A percentile compares a stretch with the other conserved stretches of the same genome.
Evolutionary conservation across 306 rosid species (phyloP).

Genomic region (Casuarina equisetifolia): DNA sequence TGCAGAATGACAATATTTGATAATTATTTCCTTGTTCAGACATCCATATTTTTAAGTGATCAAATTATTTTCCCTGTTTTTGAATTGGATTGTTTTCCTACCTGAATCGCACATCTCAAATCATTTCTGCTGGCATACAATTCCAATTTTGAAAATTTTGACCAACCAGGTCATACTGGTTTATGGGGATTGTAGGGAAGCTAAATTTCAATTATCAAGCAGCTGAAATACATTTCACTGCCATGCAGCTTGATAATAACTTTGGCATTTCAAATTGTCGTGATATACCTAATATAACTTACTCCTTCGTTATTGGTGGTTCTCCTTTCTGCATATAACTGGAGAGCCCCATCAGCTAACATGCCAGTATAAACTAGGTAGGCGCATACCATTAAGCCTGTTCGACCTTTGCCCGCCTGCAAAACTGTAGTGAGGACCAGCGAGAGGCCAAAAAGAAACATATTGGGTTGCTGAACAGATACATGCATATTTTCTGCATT

Average conservation of each 20-base stretch:
- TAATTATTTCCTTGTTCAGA: conserved; percentile 4
- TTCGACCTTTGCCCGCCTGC: conserved; percentile 99
- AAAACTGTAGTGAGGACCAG: conserved; percentile 24
- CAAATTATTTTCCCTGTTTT: not conserved
- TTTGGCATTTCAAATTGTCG: conserved; percentile 36
- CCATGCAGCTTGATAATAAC: not conserved
- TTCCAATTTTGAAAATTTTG: not conserved
- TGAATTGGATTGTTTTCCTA: not conserved
- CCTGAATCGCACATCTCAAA: not conserved
- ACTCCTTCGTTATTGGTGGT: conserved; percentile 98
- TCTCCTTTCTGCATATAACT: conserved; percentile 79
- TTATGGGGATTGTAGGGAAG: not conserved
- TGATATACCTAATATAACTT: conserved; percentile 65
- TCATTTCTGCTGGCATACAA: not conserved
- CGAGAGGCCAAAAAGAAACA: conserved; percentile 11
- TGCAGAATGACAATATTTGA: not conserved
- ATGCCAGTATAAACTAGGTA: conserved; percentile 81
- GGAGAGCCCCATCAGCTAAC: conserved; percentile 85
- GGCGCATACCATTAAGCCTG: conserved; percentile 88
- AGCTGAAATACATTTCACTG: conserved; percentile 1
- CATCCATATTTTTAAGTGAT: not conserved
- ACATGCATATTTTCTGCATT: not conserved
- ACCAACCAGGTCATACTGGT: not conserved
- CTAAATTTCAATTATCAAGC: conserved; percentile 11
- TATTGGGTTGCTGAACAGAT: conserved; percentile 2